Evolutionary conservation across 2,329 filamentous ascomycete genomes (phyloP).

Genomic region (Capronia epimyces): DNA sequence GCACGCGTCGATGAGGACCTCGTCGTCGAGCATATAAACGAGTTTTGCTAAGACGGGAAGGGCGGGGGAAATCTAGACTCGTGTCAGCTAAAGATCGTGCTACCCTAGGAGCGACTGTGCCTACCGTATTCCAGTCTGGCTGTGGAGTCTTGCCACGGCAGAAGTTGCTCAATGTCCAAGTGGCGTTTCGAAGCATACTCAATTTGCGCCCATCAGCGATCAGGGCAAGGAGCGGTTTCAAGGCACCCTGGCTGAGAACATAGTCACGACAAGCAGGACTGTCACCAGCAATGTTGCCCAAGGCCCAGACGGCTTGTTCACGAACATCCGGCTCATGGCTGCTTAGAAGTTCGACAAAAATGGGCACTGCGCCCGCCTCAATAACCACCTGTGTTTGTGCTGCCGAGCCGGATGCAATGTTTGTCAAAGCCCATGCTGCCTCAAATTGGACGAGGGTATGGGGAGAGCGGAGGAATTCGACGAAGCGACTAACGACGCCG

Average conservation of each 20-base stretch:
- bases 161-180: constrained; percentile 99
- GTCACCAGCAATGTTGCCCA: constrained; percentile 98
- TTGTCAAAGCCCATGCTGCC: constrained; percentile 97
- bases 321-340: constrained; percentile 97
- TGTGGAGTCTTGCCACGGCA: constrained; percentile 99
- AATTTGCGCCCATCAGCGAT: constrained; percentile 97
- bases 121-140: constrained; percentile 92
- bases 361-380: constrained; percentile 93
- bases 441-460: constrained; percentile 98
- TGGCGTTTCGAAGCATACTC: constrained; percentile 97
- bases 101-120: constrained; percentile 35
- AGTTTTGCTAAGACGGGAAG: constrained; percentile 94
- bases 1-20: constrained; percentile 97
- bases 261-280: constrained; percentile 97
- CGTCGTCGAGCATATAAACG: constrained; percentile 96
- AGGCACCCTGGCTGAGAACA: constrained; percentile 82
- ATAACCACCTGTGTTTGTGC: constrained; percentile 98
- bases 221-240: constrained; percentile 81
- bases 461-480: constrained; percentile 95
- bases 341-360: constrained; percentile 91
- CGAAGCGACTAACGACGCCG: constrained; percentile 92
- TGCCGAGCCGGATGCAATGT: constrained; percentile 96
- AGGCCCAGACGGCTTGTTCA: constrained; percentile 96
- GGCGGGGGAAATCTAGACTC: constrained; percentile 75
- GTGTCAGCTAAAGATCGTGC: constrained; percentile 15